A percentile compares a stretch with the other conserved stretches of the same genome.
phyloP scores from a whole-genome alignment of 2,329 filamentous ascomycete genomes.

The Phialophora macrospora region DNA sequence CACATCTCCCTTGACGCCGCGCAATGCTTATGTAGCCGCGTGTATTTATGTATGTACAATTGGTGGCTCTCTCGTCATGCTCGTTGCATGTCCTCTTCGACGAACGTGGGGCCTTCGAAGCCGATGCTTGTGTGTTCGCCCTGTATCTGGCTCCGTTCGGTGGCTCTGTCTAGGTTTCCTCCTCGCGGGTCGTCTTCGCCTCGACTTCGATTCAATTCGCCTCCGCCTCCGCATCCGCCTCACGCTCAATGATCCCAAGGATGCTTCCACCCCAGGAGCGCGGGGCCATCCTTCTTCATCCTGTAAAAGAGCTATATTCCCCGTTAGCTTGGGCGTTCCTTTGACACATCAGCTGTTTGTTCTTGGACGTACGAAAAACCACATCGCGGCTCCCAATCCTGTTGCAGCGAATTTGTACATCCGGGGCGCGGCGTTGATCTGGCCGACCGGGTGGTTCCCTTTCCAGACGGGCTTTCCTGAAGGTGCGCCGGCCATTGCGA shows the following conservation, averaged over 20 bases:
- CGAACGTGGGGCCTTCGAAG: neutral
- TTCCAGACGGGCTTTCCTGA: conserved; percentile 38
- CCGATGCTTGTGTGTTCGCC: neutral
- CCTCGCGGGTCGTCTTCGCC: neutral
- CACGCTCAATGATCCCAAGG: conserved; percentile 88
- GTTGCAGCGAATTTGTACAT: conserved; percentile 87
- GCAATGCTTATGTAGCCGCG: neutral
- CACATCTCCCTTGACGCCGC: neutral
- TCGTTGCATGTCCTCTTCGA: neutral
- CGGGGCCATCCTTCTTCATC: conserved; percentile 93
- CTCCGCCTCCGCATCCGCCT: neutral
- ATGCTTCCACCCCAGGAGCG: conserved; percentile 89
- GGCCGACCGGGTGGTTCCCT: conserved; percentile 40
- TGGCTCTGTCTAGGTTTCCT: neutral
- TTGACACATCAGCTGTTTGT: neutral
- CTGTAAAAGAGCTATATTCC: conserved; percentile 81
- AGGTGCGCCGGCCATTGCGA: conserved; percentile 19
- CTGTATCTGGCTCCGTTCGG: neutral
- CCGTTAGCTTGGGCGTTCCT: conserved; percentile 19
- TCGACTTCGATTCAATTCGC: neutral
- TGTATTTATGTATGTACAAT: conserved; percentile 1
- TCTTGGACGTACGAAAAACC: conserved; percentile 82
- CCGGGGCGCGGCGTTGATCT: conserved; percentile 65
- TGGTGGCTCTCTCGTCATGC: neutral
- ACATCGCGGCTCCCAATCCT: conserved; percentile 92